These are phyloP conservation scores for Russula griseocarnosa DNA, from an alignment of 768 basidiomycete species.

Conservation along the genomic window DNA sequence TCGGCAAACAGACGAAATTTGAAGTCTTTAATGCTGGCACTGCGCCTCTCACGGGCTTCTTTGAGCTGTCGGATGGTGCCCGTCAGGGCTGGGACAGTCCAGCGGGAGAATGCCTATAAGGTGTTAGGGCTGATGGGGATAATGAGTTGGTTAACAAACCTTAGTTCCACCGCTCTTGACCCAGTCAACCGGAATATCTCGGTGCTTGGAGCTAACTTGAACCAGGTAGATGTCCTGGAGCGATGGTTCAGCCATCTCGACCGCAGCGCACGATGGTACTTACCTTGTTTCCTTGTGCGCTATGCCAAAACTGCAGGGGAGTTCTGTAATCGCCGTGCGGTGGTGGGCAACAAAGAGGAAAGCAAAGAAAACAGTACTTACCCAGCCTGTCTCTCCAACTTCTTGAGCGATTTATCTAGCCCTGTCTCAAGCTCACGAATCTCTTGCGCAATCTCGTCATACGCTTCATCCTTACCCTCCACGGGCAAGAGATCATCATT, in stretches of 20 bases:
- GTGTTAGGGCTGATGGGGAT: slow-evolving; percentile 12
- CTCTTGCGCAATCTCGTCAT: slow-evolving; percentile 71
- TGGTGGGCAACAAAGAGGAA: background rate
- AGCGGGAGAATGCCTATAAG: slow-evolving; percentile 65
- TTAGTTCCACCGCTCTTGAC: slow-evolving; percentile 76
- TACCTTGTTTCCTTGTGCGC: slow-evolving; percentile 78
- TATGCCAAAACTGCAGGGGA: slow-evolving; percentile 66
- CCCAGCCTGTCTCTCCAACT: slow-evolving; percentile 66
- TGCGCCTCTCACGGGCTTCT: slow-evolving; percentile 89
- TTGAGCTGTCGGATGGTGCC: slow-evolving; percentile 75
- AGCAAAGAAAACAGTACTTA: slow-evolving; percentile 34
- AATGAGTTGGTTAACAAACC: slow-evolving; percentile 40
- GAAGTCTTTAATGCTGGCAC: slow-evolving; percentile 76
- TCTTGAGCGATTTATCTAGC: slow-evolving; percentile 63
- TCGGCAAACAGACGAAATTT: slow-evolving; percentile 72
- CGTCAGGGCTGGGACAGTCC: slow-evolving; percentile 68
- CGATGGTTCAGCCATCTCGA: slow-evolving; percentile 6
- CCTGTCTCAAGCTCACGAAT: slow-evolving; percentile 66
- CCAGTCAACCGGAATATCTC: slow-evolving; percentile 80
- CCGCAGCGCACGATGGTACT: background rate
- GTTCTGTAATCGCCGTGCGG: slow-evolving; percentile 39
- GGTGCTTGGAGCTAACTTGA: slow-evolving; percentile 57
- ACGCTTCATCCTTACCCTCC: slow-evolving; percentile 81
- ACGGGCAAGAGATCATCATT: slow-evolving; percentile 70
- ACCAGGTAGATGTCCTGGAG: slow-evolving; percentile 85